These are phyloP conservation scores for Usnea hakonensis DNA, from an alignment of 495 filamentous ascomycete genomes.

Conservation along the genomic window DNA sequence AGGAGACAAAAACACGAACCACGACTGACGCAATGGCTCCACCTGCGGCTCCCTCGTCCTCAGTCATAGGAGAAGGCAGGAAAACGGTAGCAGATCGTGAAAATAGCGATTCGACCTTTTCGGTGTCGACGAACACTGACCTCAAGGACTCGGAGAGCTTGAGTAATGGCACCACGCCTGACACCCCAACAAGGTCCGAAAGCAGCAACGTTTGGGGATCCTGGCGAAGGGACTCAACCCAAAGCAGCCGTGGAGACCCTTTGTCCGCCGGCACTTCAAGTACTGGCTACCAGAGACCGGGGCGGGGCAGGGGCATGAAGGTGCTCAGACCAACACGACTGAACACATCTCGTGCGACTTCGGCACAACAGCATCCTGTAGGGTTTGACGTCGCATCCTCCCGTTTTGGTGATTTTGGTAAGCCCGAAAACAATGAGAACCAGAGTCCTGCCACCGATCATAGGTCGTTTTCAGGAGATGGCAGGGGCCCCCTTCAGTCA, in stretches of 20 bases:
- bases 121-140: slow-evolving; percentile 9
- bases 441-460: slow-evolving; percentile 21
- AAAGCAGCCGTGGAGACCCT: slow-evolving; percentile 14
- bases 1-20: slow-evolving; percentile 7
- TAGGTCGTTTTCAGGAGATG: slow-evolving; percentile 26
- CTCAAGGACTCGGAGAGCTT: slow-evolving; percentile 18
- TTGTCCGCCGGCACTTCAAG: slow-evolving; percentile 32
- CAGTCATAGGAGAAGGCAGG: slow-evolving; percentile 23
- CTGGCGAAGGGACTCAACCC: slow-evolving; percentile 53
- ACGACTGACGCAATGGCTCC: slow-evolving; percentile 16
- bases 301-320: slow-evolving; percentile 62
- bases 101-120: slow-evolving; percentile 3
- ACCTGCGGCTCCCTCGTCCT: slow-evolving; percentile 30
- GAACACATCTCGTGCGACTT: slow-evolving; percentile 22
- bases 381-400: slow-evolving; percentile 25
- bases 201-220: slow-evolving; percentile 53
- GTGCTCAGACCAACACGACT: slow-evolving; percentile 58
- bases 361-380: slow-evolving; percentile 18
- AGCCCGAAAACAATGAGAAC: slow-evolving; percentile 18
- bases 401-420: slow-evolving; percentile 29
- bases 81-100: slow-evolving; percentile 6
- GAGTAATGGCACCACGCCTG: slow-evolving; percentile 28
- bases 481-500: slow-evolving; percentile 25
- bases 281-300: slow-evolving; percentile 52
- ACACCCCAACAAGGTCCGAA: slow-evolving; percentile 38